Evolutionary conservation across 352 stramenopile species (phyloP).

Genomic region (Phytophthora ramorum): DNA sequence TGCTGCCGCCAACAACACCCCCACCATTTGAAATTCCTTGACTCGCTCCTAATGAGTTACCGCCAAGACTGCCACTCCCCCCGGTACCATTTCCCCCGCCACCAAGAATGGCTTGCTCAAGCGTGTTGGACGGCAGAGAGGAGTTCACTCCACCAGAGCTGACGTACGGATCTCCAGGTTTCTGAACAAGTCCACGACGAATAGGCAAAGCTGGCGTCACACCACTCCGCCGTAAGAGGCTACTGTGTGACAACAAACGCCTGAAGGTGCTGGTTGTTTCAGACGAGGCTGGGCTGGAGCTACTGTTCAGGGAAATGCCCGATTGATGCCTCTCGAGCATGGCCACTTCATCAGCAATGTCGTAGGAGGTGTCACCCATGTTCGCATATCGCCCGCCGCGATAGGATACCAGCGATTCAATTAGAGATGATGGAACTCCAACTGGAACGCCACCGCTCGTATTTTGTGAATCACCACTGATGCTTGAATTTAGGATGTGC

Average conservation of each 20-base stretch:
- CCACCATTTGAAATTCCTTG: conserved; percentile 30
- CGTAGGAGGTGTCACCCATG: conserved; percentile 39
- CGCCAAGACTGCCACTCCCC: conserved; percentile 28
- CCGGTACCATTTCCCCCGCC: conserved; percentile 30
- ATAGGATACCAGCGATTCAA: conserved; percentile 35
- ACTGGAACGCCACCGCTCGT: conserved; percentile 3
- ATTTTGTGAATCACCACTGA: conserved; percentile 22
- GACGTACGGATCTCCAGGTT: conserved; percentile 55
- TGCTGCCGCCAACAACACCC: conserved; percentile 41
- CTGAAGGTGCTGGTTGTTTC: conserved; percentile 60
- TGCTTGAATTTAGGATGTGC: conserved; percentile 28
- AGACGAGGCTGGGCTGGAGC: conserved; percentile 41
- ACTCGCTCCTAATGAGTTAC: conserved; percentile 27
- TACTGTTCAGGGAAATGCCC: conserved; percentile 45
- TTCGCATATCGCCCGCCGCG: conserved; percentile 36
- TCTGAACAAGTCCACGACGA: conserved; percentile 47
- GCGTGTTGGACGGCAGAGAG: conserved; percentile 52
- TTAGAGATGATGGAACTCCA: conserved; percentile 28
- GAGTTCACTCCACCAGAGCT: conserved; percentile 37
- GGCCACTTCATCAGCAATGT: conserved; percentile 35
- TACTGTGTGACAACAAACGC: conserved; percentile 67
- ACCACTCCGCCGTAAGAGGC: conserved; percentile 57
- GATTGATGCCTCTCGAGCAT: conserved; percentile 42
- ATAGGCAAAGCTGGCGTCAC: conserved; percentile 44
- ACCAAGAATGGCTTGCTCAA: conserved; percentile 79